These are phyloP conservation scores for Azolla pinnata DNA, from an alignment of 75 land plant species.

Conservation along the genomic window DNA sequence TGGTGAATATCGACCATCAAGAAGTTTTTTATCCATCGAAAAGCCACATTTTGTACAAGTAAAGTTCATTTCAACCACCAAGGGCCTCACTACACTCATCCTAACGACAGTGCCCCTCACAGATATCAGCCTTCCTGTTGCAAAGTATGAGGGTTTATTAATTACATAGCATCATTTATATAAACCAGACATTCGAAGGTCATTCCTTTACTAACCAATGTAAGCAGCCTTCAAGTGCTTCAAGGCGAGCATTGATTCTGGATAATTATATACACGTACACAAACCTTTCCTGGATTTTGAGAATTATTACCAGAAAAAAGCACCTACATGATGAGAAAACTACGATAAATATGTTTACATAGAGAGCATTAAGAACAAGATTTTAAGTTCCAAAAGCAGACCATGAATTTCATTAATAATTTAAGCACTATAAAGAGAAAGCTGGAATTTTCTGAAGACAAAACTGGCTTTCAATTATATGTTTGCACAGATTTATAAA, in stretches of 20 bases:
- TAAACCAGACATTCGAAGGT: not conserved
- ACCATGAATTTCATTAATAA: no score
- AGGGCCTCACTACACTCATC: slow-evolving; percentile 75
- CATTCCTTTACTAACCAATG: slow-evolving; percentile 41
- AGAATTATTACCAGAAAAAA: slow-evolving; percentile 22
- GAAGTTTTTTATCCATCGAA: slow-evolving; percentile 34
- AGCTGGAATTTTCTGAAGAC: no score
- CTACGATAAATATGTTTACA: no score
- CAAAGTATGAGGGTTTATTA: not conserved
- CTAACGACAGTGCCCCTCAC: slow-evolving; percentile 90
- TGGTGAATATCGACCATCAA: slow-evolving; percentile 86
- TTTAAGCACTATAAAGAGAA: no score
- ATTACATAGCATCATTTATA: not conserved
- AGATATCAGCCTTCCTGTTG: slow-evolving; percentile 73
- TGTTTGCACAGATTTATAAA: no score
- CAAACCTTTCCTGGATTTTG: slow-evolving; percentile 43
- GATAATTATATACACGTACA: slow-evolving; percentile 68
- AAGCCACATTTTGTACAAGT: slow-evolving; percentile 60
- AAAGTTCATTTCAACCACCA: slow-evolving; percentile 70
- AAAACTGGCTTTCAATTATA: no score
- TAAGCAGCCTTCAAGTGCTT: slow-evolving; percentile 81
- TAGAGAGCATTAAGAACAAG: no score
- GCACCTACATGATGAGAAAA: no score
- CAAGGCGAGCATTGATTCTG: slow-evolving; percentile 68
- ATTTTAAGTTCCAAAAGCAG: no score